phyloP scores from a whole-genome alignment of 2,329 filamentous ascomycete species.

The Ophiostoma himal-ulmi region DNA sequence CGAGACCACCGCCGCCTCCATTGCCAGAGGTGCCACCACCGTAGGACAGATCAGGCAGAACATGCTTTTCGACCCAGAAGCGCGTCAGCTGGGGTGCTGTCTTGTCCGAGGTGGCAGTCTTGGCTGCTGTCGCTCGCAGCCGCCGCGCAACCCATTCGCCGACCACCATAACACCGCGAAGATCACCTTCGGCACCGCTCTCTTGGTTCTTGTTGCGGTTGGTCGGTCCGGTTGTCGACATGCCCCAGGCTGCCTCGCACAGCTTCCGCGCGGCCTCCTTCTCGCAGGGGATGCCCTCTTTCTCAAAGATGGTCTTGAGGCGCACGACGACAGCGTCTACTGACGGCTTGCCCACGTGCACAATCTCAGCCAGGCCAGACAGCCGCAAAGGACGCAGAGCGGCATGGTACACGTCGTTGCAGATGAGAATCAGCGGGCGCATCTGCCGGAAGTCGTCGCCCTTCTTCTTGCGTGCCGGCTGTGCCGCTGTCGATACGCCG shows the following conservation, averaged over 20 bases:
- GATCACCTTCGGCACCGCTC: constrained; percentile 63
- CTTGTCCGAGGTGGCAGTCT: constrained; percentile 30
- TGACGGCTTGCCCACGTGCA: constrained; percentile 84
- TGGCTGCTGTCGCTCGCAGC: constrained; percentile 46
- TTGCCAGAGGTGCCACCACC: constrained; percentile 43
- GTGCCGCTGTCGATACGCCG: neutral
- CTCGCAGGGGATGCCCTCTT: constrained; percentile 82
- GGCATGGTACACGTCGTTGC: constrained; percentile 94
- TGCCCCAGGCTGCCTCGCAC: constrained; percentile 78
- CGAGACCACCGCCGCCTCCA: constrained; percentile 52
- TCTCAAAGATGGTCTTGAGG: constrained; percentile 77
- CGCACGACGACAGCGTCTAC: constrained; percentile 78
- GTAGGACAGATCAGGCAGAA: constrained; percentile 61
- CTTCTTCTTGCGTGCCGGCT: constrained; percentile 42
- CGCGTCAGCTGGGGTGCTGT: constrained; percentile 54
- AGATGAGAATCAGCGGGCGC: constrained; percentile 86
- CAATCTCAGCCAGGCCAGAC: constrained; percentile 76
- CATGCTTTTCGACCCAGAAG: constrained; percentile 69
- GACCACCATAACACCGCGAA: constrained; percentile 78
- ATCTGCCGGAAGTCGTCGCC: constrained; percentile 82
- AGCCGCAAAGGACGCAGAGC: constrained; percentile 82
- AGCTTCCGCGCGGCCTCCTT: constrained; percentile 80
- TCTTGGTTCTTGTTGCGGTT: constrained; percentile 56
- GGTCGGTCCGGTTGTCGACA: constrained; percentile 62
- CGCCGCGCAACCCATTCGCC: constrained; percentile 79